Evolutionary conservation across 306 rosid species (phyloP).

Genomic region (Cercis canadensis): DNA sequence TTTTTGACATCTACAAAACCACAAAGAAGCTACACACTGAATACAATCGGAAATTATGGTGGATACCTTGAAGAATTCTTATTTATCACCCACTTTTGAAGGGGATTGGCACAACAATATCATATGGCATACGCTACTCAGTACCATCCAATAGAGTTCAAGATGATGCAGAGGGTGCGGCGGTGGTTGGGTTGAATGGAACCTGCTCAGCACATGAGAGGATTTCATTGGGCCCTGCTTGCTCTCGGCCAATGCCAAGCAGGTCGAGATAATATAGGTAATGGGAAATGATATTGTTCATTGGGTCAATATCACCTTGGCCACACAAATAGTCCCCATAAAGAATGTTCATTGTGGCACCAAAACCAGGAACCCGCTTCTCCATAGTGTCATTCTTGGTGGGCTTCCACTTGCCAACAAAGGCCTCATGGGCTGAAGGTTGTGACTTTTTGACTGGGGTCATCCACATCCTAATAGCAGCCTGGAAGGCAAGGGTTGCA

Average conservation of each 20-base stretch:
- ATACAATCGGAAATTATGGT: slow-evolving; percentile 46
- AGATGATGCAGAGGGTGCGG: slow-evolving; percentile 54
- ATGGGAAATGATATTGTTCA: slow-evolving; percentile 85
- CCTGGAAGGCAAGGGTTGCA: slow-evolving; percentile 92
- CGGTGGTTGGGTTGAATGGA: slow-evolving; percentile 70
- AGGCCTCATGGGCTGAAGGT: slow-evolving; percentile 85
- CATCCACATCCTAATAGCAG: slow-evolving; percentile 95
- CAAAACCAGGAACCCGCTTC: slow-evolving; percentile 85
- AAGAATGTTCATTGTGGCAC: slow-evolving; percentile 89
- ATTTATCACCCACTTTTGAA: slow-evolving; percentile 43
- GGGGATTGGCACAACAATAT: slow-evolving; percentile 44
- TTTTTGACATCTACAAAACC: slow-evolving; percentile 42
- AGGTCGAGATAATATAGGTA: slow-evolving; percentile 80
- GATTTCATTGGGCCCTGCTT: slow-evolving; percentile 67
- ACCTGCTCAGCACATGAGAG: slow-evolving; percentile 80
- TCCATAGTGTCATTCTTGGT: slow-evolving; percentile 81
- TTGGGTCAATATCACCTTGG: slow-evolving; percentile 75
- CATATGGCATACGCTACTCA: slow-evolving; percentile 37
- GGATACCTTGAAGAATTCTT: slow-evolving; percentile 51
- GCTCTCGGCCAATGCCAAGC: slow-evolving; percentile 74
- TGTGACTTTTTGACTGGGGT: slow-evolving; percentile 72
- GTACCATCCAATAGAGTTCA: slow-evolving; percentile 40
- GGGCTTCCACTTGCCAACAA: slow-evolving; percentile 95
- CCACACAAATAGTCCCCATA: slow-evolving; percentile 83
- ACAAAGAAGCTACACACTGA: slow-evolving; percentile 40